These are phyloP conservation scores for Sclerotinia glacialis DNA, from an alignment of 2,329 filamentous ascomycete species.

Conservation along the genomic window DNA sequence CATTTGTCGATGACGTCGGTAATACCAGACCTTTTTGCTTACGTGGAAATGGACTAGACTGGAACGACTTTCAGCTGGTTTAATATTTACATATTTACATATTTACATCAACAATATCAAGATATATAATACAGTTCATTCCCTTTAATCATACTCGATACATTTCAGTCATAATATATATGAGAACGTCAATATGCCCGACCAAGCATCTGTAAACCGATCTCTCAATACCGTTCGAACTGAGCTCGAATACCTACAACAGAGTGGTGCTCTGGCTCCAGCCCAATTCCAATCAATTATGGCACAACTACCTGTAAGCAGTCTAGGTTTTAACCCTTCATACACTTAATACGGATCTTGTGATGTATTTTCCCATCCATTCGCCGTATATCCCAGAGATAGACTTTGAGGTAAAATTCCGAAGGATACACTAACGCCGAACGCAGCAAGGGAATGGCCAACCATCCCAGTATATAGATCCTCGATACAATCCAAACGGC, in stretches of 20 bases:
- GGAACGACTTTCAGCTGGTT: not conserved
- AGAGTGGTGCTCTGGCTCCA: constrained; percentile 34
- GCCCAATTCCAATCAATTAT: constrained; percentile 39
- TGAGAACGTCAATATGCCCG: constrained; percentile 30
- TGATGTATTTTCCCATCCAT: not conserved
- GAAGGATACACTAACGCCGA: not conserved
- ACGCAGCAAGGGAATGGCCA: constrained; percentile 31
- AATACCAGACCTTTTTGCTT: not conserved
- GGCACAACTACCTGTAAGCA: constrained; percentile 38
- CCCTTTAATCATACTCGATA: not conserved
- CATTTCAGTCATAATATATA: not conserved
- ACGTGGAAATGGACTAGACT: not conserved
- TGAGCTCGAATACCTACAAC: constrained; percentile 37
- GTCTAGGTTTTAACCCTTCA: fast-evolving
- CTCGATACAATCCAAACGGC: constrained; percentile 31
- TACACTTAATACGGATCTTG: too few relatives aligned
- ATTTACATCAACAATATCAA: not conserved
- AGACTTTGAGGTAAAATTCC: not conserved
- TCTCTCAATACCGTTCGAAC: constrained; percentile 34
- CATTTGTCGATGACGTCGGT: constrained; percentile 15
- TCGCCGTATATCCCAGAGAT: too few relatives aligned
- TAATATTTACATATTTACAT: not conserved
- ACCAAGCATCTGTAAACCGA: constrained; percentile 34
- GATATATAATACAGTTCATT: not conserved
- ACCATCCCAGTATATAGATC: constrained; percentile 35